These are phyloP conservation scores for Rhipidocladum racemiflorum DNA, from an alignment of 176 grass and related monocot species.

Conservation along the genomic window DNA sequence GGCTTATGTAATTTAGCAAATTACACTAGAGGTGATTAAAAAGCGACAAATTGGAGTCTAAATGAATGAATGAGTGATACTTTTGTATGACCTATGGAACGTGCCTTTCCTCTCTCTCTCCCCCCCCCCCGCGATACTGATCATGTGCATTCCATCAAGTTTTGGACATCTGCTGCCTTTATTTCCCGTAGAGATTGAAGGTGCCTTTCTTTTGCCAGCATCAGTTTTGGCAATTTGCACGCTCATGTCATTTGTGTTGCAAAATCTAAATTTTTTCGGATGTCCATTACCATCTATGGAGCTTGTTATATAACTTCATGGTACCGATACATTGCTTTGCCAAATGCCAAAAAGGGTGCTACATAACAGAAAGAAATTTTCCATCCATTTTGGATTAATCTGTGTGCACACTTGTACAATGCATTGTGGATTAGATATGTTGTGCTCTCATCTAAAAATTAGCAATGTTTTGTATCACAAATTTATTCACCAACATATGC, in stretches of 20 bases:
- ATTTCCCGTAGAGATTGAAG: background rate
- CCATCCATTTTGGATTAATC: constrained; percentile 2
- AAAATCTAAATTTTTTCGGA: background rate
- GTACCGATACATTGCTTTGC: background rate
- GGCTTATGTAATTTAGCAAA: background rate
- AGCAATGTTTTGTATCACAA: background rate
- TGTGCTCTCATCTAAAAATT: background rate
- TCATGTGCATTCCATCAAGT: background rate
- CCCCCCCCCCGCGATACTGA: background rate
- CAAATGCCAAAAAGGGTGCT: background rate
- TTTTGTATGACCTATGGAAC: background rate
- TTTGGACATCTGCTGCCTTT: background rate
- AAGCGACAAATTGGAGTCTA: background rate
- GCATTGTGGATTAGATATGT: background rate
- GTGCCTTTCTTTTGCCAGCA: background rate
- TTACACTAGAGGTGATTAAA: background rate
- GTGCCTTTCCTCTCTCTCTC: background rate
- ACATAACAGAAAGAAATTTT: background rate
- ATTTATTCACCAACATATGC: constrained; percentile 13
- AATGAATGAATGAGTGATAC: background rate
- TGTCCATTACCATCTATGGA: background rate
- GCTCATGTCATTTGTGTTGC: background rate
- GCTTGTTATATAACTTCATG: background rate
- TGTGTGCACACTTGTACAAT: background rate
- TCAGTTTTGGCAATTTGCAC: background rate